Evolutionary conservation across 2,329 filamentous ascomycete species (phyloP), one percentile per base, ranked within the genome.

Genomic region (Diaporthe sp.): DNA sequence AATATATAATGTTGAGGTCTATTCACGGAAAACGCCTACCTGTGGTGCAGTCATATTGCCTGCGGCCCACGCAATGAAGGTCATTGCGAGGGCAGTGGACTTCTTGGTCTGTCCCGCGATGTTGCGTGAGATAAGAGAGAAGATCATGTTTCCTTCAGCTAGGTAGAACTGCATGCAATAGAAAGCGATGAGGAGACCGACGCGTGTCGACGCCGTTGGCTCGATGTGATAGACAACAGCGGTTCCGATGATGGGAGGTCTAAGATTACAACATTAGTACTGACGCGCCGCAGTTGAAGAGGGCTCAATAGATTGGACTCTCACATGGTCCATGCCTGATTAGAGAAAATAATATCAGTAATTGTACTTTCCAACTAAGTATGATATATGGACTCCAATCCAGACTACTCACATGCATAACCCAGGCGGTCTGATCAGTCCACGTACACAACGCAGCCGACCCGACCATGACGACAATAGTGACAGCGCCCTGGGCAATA

Each of bases 101-200:
- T 86, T 87, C 78, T 87, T 87, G 0, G 86, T 87, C 67, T 85
- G 84, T 0, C 86, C 86, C 3, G 83, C 84, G 44, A 85, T 83
- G 75, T 87, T 87, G 9, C 83, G 80, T 7, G 83, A 83, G 9
- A 86, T 82, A 0, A 87, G 81, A 0, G 85, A 86, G 77, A 87
- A 84, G 9, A 84, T 83, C 49, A 88, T 81, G 55, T 84, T 86
- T 0, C 83, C 83, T 6, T 86, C 83, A 0, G 84, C 85, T 2
- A 85, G 83, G 15, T 84, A 85, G 46, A 87, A 83, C 9, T 87
- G 83, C 28, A 86, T 87, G 78, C 86, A 87, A 44, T 86, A 86
- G 46, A 88, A 86, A 28, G 82, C 81, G 8, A 83, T 79, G 4
- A 84, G 79, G 1, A 87, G 81, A 39, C 86, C 84, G 2, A 84